Percentiles rank a stretch among this genome's conserved stretches.
phyloP scores from a whole-genome alignment of 2,329 filamentous ascomycete genomes.

The Cladosporium halotolerans region DNA sequence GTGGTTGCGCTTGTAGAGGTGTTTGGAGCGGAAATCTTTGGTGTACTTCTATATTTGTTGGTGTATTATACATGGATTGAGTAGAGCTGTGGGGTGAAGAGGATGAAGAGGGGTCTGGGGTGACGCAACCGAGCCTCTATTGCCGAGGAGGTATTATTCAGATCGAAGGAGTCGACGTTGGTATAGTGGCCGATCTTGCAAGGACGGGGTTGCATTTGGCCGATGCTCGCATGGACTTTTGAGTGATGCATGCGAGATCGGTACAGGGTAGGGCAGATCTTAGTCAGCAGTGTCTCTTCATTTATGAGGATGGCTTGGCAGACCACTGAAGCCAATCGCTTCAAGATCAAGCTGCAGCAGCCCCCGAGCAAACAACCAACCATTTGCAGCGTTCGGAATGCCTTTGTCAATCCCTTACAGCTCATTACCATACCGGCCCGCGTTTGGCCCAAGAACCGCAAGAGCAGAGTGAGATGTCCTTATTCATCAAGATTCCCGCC shows the following conservation, averaged over 20 bases:
- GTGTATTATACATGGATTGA: too few relatives aligned
- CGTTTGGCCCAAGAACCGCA: constrained; percentile 3
- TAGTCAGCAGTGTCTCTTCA: neutral
- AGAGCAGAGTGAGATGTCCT: neutral
- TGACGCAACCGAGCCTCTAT: too few relatives aligned
- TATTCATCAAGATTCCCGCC: neutral
- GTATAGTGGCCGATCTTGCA: too few relatives aligned
- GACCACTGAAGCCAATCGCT: neutral
- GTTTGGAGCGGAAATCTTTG: neutral
- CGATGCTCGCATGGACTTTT: too few relatives aligned
- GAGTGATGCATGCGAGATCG: too few relatives aligned
- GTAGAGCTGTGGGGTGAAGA: too few relatives aligned
- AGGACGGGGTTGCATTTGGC: too few relatives aligned
- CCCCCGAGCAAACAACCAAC: neutral
- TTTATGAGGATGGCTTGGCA: neutral
- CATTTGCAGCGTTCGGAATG: neutral
- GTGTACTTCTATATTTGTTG: neutral
- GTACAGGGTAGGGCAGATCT: too few relatives aligned
- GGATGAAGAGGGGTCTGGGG: too few relatives aligned
- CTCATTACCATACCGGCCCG: neutral
- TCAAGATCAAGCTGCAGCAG: neutral
- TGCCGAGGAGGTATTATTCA: too few relatives aligned
- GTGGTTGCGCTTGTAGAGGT: neutral
- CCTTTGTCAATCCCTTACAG: neutral
- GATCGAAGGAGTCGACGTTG: too few relatives aligned